A percentile compares a stretch with the other conserved stretches of the same genome.
Evolutionary conservation across 2,329 filamentous ascomycete genomes (phyloP).

Genomic region (Albifimbria verrucaria): DNA sequence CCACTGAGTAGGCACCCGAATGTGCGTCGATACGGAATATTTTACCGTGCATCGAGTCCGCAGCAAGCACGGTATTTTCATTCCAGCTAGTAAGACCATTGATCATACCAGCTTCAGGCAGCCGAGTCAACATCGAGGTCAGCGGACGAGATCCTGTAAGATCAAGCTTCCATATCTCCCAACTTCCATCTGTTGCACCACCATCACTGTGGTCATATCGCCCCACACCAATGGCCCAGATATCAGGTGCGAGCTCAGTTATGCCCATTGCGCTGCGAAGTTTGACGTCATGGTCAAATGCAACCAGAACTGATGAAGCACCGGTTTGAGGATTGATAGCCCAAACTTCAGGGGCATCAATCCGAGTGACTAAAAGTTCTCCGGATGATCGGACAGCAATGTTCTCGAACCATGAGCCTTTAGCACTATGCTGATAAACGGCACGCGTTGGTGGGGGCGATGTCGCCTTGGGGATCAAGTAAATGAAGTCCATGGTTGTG

Average conservation of each 20-base stretch:
- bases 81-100: constrained; percentile 19
- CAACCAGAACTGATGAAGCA: background rate
- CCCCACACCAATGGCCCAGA: background rate
- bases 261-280: background rate
- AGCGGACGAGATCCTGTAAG: background rate
- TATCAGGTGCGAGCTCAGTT: background rate
- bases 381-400: background rate
- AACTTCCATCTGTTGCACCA: background rate
- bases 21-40: constrained; percentile 13
- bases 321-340: background rate
- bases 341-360: background rate
- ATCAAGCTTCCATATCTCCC: background rate
- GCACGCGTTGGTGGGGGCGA: background rate
- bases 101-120: constrained; percentile 10
- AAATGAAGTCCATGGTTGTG: background rate
- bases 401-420: background rate
- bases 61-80: constrained; percentile 11
- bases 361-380: background rate
- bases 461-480: background rate
- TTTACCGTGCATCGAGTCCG: constrained; percentile 15
- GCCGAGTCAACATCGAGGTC: background rate
- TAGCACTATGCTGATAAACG: background rate
- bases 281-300: background rate
- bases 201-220: background rate
- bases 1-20: constrained; percentile 9